Percentiles rank a stretch among this genome's conserved stretches.
These are phyloP conservation scores for Ascochyta viciae-villosae DNA, from an alignment of 2,329 filamentous ascomycete species.

Conservation along the genomic window DNA sequence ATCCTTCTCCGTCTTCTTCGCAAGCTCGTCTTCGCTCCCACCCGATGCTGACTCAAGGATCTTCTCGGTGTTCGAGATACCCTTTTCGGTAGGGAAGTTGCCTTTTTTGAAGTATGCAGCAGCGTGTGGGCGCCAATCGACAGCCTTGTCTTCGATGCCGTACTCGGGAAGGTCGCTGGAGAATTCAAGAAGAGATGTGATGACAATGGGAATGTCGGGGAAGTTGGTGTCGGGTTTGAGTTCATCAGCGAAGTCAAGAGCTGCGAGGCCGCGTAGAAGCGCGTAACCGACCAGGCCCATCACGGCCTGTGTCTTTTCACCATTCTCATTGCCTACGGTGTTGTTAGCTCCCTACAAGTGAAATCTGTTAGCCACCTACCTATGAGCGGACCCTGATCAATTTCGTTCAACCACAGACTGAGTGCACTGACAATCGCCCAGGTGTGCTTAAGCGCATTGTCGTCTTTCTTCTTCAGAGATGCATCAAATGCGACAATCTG, in stretches of 20 bases:
- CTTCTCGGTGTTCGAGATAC: conserved; percentile 13
- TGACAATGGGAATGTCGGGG: conserved; percentile 17
- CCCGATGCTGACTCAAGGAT: conserved; percentile 11
- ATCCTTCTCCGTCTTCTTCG: conserved; percentile 7
- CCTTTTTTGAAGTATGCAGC: conserved; percentile 22
- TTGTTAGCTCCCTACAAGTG: neutral
- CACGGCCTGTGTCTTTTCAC: conserved; percentile 11
- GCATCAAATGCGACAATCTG: conserved; percentile 22
- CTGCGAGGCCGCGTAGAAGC: conserved; percentile 17
- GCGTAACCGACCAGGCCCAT: conserved; percentile 21
- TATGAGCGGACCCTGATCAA: conserved; percentile 12
- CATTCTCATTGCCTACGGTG: conserved; percentile 18
- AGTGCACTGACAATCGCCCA: conserved; percentile 23
- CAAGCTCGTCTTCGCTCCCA: neutral
- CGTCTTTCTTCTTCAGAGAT: conserved; percentile 16
- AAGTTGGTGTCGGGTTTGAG: conserved; percentile 21
- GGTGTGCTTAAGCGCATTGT: conserved; percentile 8
- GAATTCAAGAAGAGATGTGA: conserved; percentile 15
- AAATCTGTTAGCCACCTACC: neutral
- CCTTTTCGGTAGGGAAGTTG: conserved; percentile 12
- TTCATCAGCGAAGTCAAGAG: conserved; percentile 19
- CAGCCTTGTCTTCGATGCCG: conserved; percentile 16
- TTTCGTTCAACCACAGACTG: conserved; percentile 20
- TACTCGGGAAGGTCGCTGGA: neutral
- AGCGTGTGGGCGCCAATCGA: conserved; percentile 14